Evolutionary conservation across 2,329 filamentous ascomycete species (phyloP).

Genomic region (Dactylellina leptospora): DNA sequence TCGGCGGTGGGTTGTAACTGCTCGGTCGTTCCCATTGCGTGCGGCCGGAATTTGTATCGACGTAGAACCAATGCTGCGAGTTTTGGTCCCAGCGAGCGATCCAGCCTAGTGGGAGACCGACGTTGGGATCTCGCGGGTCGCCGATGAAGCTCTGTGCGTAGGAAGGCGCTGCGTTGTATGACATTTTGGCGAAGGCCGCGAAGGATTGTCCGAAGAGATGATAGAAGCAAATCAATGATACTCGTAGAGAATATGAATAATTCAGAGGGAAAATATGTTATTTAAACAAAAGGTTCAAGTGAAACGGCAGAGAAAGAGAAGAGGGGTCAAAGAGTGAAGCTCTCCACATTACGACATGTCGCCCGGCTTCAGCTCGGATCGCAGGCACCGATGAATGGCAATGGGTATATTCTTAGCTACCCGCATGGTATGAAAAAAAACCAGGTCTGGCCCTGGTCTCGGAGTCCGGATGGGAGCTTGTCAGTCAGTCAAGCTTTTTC

Average conservation of each 20-base stretch:
- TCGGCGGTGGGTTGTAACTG: constrained; percentile 16
- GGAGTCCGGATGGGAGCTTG: constrained; percentile 5
- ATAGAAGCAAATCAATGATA: too few species aligned
- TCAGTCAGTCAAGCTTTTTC: constrained; percentile 14
- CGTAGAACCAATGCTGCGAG: constrained; percentile 47
- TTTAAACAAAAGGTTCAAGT: constrained; percentile 4
- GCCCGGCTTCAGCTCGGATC: constrained; percentile 11
- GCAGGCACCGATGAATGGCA: background rate
- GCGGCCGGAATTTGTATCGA: constrained; percentile 25
- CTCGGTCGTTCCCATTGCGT: constrained; percentile 40
- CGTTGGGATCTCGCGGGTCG: constrained; percentile 34
- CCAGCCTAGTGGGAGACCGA: constrained; percentile 43
- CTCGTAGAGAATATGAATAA: too few species aligned
- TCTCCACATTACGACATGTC: constrained; percentile 10
- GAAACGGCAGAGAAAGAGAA: background rate
- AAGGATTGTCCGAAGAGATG: too few species aligned
- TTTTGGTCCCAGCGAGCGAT: constrained; percentile 40
- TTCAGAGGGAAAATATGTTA: background rate
- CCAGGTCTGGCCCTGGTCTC: background rate
- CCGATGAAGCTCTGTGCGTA: constrained; percentile 11
- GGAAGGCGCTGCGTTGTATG: background rate
- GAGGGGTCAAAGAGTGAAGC: constrained; percentile 3
- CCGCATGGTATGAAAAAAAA: background rate
- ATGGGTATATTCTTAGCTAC: background rate
- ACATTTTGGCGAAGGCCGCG: too few species aligned